Base-by-base conservation (phyloP, 805 yeast genomes). In the Vanderwaltozyma yarrowii region DNA sequence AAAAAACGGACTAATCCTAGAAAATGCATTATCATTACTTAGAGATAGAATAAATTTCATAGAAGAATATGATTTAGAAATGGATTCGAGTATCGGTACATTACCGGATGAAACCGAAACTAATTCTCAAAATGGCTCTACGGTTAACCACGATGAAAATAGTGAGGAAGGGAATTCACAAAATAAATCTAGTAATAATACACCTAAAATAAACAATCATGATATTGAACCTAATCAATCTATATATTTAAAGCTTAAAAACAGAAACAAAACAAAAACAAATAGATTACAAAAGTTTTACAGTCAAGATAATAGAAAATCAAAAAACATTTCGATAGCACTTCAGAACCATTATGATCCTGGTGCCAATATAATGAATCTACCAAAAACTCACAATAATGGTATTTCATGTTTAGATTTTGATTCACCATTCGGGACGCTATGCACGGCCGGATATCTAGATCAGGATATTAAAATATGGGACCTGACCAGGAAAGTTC, bases 401-500 rank as follows among this genome's bases (percentile, higher is more conserved):
- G 45, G 72, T 2, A 64, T 82, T 17, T 69, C 74, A 1, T 67
- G 76, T 25, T 53, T 81, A 41, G 87, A 78, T 45, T 80, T 81
- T 53, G 86, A 80, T 51, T 64, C 71, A 18, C 89, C 89, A 12
- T 81, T 78, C 58, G 88, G 87, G 2, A 76, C 76, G 1, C 49
- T 85, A 57, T 88, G 86, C 2, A 73, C 88, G 13, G 85, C 95
- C 0, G 58, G 54, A 2, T 74, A 86, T 11, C 61, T 76, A 47
- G 95, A 86, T 54, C 83, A 79, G 53, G 74, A 81, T 0, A 80
- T 86, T 3, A 70, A 80, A 45, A 81, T 87, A 4, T 87, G 95
- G 95, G 94, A 87, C 62, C 58, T 81, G 48, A 71, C 79, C 28
- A 66, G 72, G 21, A 70, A 74, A 10, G 32, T 25, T 2, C 69